A percentile compares a stretch with the other conserved stretches of the same genome.
These are phyloP conservation scores for Endoconidiophora polonica DNA, from an alignment of 2,329 filamentous ascomycete species.

Conservation along the genomic window DNA sequence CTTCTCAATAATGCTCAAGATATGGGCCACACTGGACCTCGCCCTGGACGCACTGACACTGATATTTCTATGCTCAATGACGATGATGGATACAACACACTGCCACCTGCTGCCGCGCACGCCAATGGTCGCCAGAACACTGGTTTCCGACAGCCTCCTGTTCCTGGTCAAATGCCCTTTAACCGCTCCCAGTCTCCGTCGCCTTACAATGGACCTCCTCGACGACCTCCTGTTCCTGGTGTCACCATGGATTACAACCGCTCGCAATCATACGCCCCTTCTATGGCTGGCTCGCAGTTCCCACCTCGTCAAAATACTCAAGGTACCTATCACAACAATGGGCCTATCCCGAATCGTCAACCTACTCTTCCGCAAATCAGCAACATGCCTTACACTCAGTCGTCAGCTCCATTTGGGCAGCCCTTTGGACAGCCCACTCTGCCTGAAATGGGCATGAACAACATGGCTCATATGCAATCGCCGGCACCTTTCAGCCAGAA, in stretches of 20 bases:
- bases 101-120: slow-evolving; percentile 1
- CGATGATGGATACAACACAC: slow-evolving; percentile 1
- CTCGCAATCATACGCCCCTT: slow-evolving; percentile 23
- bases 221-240: slow-evolving; percentile 3
- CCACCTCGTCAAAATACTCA: slow-evolving; percentile 11
- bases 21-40: slow-evolving; percentile 10
- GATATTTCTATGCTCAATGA: not conserved
- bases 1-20: slow-evolving; percentile 41
- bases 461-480: too few species aligned
- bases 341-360: slow-evolving; percentile 2
- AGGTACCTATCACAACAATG: slow-evolving; percentile 3
- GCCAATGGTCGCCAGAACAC: slow-evolving; percentile 5
- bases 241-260: slow-evolving; percentile 35
- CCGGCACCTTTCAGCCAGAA: too few species aligned
- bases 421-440: not conserved
- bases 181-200: slow-evolving; percentile 3
- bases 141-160: not conserved
- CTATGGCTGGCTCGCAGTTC: slow-evolving; percentile 18
- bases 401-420: slow-evolving; percentile 5
- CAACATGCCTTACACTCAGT: slow-evolving; percentile 1
- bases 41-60: not conserved
- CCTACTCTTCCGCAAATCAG: slow-evolving; percentile 1
- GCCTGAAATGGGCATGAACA: too few species aligned
- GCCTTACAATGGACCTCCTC: slow-evolving; percentile 6
- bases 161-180: not conserved